Evolutionary conservation across 2,329 filamentous ascomycete genomes (phyloP).

Genomic region (Aspergillus alliaceus): DNA sequence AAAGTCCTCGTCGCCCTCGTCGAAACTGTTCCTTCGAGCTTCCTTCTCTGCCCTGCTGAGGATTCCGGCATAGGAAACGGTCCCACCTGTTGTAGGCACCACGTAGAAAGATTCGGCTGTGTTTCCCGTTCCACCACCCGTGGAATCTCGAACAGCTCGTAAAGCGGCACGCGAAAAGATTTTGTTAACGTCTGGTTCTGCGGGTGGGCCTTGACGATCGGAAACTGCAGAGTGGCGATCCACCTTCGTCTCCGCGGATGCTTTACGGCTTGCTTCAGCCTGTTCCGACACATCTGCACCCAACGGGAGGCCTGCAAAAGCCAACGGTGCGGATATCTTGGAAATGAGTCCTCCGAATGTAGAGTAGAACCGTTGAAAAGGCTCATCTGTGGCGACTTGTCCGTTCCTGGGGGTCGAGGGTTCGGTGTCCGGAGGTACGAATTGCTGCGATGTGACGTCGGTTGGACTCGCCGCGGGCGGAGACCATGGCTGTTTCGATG

Average conservation of each 20-base stretch:
- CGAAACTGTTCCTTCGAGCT: slow-evolving; percentile 47
- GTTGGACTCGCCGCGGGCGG: slow-evolving; percentile 35
- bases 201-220: slow-evolving; percentile 39
- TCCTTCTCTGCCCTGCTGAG: slow-evolving; percentile 56
- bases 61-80: slow-evolving; percentile 90
- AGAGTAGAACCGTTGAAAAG: slow-evolving; percentile 87
- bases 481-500: slow-evolving; percentile 34
- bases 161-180: slow-evolving; percentile 86
- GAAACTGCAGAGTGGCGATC: slow-evolving; percentile 41
- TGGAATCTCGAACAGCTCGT: slow-evolving; percentile 70
- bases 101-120: slow-evolving; percentile 79
- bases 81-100: slow-evolving; percentile 87
- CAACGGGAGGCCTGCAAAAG: slow-evolving; percentile 88
- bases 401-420: slow-evolving; percentile 15
- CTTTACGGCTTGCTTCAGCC: slow-evolving; percentile 29
- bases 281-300: slow-evolving; percentile 47
- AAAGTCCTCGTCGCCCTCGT: slow-evolving; percentile 80
- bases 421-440: slow-evolving; percentile 33
- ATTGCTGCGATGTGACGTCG: slow-evolving; percentile 35
- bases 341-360: slow-evolving; percentile 88
- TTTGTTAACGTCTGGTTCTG: slow-evolving; percentile 74
- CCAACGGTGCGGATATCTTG: slow-evolving; percentile 82
- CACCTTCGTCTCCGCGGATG: slow-evolving; percentile 36
- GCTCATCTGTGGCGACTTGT: slow-evolving; percentile 59
- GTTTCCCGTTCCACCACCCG: slow-evolving; percentile 58